Evolutionary conservation across 2,329 filamentous ascomycete genomes (phyloP), one percentile per base, ranked within the genome.

Genomic region (Rhynchosporium secalis): DNA sequence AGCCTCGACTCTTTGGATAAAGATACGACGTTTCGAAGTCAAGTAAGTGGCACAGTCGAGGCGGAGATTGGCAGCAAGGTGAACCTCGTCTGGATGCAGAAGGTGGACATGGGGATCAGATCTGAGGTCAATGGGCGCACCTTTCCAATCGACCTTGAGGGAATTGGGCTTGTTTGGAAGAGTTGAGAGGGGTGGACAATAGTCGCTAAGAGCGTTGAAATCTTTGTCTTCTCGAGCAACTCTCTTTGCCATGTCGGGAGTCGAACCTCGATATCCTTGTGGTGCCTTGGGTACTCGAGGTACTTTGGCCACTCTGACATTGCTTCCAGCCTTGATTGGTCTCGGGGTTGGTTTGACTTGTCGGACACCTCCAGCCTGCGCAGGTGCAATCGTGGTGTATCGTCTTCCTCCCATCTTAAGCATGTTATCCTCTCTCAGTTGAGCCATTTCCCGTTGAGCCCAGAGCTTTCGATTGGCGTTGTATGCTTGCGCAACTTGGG

Each of bases 11-110:
- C 91, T 86, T 56, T 86, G 86, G 60, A 88, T 81, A 75, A 98
- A 98, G 72, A 98, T 94, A 64, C 92, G 88, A 62, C 94, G 88
- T 82, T 97, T 98, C 80, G 90, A 95, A 63, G 90, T 93, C 29
- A 98, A 82, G 73, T 97, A 98, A 12, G 90, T 94, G 20, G 91
- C 90, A 75, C 90, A 94, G 68, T 91, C 90, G 40, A 98, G 84
- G 60, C 92, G 86, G 36, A 97, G 83, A 55, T 87, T 90, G 51
- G 89, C 86, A 10, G 92, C 92, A 36, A 96, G 81, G 20, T 81
- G 79, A 36, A 93, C 72, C 77, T 98, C 94, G 64, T 92, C 89
- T 5, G 86, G 83, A 73, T 95, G 91, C 47, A 97, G 85, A 45
- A 91, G 79, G 61, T 86, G 74, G 29, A 83, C 80, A 70, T 93